These are phyloP conservation scores for Plasmodium knowlesi DNA, from an alignment of 169 alveolate genomes.

Conservation along the genomic window DNA sequence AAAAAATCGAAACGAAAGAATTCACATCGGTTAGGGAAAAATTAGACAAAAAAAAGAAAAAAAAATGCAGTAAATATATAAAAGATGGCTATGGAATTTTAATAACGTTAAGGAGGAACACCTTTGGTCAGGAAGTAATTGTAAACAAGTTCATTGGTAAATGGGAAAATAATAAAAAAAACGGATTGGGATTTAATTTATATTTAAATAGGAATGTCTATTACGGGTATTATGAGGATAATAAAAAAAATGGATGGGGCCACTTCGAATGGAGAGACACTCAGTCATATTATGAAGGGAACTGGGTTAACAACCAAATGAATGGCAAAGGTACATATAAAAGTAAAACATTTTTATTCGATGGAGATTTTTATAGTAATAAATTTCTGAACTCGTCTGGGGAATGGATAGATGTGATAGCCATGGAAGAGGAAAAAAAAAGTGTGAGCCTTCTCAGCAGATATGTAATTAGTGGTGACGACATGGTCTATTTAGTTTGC, in stretches of 20 bases:
- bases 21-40: neutral
- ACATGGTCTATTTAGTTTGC: slow-evolving; percentile 29
- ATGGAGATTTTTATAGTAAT: slow-evolving; percentile 48
- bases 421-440: slow-evolving; percentile 9
- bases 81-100: slow-evolving; percentile 63
- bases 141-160: slow-evolving; percentile 55
- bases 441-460: neutral
- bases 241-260: slow-evolving; percentile 63
- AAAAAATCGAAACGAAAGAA: slow-evolving; percentile 20
- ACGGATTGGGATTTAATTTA: slow-evolving; percentile 69
- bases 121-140: slow-evolving; percentile 29
- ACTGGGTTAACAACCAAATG: slow-evolving; percentile 36
- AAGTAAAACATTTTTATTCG: slow-evolving; percentile 23
- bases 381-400: slow-evolving; percentile 33
- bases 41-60: slow-evolving; percentile 36
- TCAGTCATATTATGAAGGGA: slow-evolving; percentile 50
- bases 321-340: slow-evolving; percentile 70
- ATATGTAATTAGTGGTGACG: neutral
- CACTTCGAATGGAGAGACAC: slow-evolving; percentile 35
- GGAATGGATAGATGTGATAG: slow-evolving; percentile 63
- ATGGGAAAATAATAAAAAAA: slow-evolving; percentile 61
- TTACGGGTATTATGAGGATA: slow-evolving; percentile 67
- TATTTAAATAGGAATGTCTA: slow-evolving; percentile 47
- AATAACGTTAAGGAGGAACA: slow-evolving; percentile 34
- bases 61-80: slow-evolving; percentile 19